Percentiles rank a stretch among this genome's conserved stretches.
These are phyloP conservation scores for Ophiostoma tasmaniense DNA, from an alignment of 2,329 filamentous ascomycete genomes.

Conservation along the genomic window DNA sequence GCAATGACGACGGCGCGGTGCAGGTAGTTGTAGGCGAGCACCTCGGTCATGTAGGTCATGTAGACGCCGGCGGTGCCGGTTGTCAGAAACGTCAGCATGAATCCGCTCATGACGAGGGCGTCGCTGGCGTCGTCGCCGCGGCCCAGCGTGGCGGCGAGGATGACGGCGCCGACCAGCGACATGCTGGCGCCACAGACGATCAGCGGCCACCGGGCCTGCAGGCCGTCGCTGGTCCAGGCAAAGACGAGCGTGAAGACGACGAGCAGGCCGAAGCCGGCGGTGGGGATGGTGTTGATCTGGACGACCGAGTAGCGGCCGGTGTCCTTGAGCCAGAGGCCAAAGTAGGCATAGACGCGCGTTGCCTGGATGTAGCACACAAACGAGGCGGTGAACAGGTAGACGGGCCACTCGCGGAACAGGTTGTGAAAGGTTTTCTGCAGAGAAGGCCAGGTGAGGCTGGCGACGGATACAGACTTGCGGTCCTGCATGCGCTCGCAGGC, in stretches of 20 bases:
- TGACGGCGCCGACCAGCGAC: constrained; percentile 4
- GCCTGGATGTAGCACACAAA: constrained; percentile 18
- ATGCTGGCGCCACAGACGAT: constrained; percentile 29
- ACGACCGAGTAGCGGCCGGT: constrained; percentile 32
- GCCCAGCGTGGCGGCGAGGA: background rate
- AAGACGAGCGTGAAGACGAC: constrained; percentile 40
- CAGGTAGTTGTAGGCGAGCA: constrained; percentile 14
- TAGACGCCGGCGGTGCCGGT: constrained; percentile 17
- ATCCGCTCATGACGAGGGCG: constrained; percentile 16
- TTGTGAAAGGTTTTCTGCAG: background rate
- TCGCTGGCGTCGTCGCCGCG: background rate
- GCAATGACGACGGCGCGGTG: constrained; percentile 19
- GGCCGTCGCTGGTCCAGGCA: constrained; percentile 43
- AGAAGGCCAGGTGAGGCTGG: too few species aligned
- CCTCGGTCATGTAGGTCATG: constrained; percentile 19
- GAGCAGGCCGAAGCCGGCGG: constrained; percentile 24
- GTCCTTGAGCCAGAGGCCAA: constrained; percentile 23
- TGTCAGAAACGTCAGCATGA: constrained; percentile 13
- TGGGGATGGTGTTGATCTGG: constrained; percentile 41
- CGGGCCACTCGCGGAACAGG: constrained; percentile 14
- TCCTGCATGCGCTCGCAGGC: constrained; percentile 15
- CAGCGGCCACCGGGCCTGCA: constrained; percentile 41
- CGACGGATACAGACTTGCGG: too few species aligned
- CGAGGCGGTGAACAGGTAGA: constrained; percentile 17
- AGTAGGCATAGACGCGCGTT: constrained; percentile 19